phyloP scores from a whole-genome alignment of 371 early-diverging fungal genomes.

The Aphelidium insulamus region DNA sequence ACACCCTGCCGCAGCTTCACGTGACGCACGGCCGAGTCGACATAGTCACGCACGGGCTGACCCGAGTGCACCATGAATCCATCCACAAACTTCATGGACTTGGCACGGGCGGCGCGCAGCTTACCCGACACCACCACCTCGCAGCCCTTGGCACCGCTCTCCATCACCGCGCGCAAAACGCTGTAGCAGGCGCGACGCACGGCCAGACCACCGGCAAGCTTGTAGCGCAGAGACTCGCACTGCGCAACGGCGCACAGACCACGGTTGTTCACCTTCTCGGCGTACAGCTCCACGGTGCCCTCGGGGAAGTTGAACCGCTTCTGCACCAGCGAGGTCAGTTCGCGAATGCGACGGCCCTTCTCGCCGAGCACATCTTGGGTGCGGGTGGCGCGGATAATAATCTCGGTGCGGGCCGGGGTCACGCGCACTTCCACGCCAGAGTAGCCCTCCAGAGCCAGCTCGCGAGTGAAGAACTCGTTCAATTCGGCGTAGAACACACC shows the following conservation, averaged over 20 bases:
- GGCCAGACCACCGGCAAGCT: slow-evolving; percentile 89
- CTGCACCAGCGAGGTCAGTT: slow-evolving; percentile 92
- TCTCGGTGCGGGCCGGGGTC: slow-evolving; percentile 95
- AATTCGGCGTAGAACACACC: slow-evolving; percentile 99
- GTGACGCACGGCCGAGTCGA: slow-evolving; percentile 93
- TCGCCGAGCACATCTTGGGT: slow-evolving; percentile 96
- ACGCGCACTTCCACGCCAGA: slow-evolving; percentile 96
- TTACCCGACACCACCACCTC: slow-evolving; percentile 99
- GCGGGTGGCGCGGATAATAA: slow-evolving; percentile 97
- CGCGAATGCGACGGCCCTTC: slow-evolving; percentile 96
- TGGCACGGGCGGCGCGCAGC: slow-evolving; percentile 99
- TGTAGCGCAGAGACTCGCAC: slow-evolving; percentile 95
- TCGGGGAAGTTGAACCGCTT: slow-evolving; percentile 98
- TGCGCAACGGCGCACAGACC: slow-evolving; percentile 98
- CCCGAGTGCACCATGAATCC: slow-evolving; percentile 99
- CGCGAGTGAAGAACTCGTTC: slow-evolving; percentile 95
- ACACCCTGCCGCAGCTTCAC: slow-evolving; percentile 99
- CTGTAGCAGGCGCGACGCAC: slow-evolving; percentile 97
- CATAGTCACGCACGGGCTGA: slow-evolving; percentile 91
- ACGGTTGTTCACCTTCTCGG: slow-evolving; percentile 95
- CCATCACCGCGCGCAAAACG: slow-evolving; percentile 97
- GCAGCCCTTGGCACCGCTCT: slow-evolving; percentile 99
- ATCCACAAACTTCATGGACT: slow-evolving; percentile 98
- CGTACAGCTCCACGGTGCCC: slow-evolving; percentile 91
- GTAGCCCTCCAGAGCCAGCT: slow-evolving; percentile 56